Base-by-base conservation (phyloP, 2,329 filamentous ascomycete species). In the Tolypocladium ovalisporum region DNA sequence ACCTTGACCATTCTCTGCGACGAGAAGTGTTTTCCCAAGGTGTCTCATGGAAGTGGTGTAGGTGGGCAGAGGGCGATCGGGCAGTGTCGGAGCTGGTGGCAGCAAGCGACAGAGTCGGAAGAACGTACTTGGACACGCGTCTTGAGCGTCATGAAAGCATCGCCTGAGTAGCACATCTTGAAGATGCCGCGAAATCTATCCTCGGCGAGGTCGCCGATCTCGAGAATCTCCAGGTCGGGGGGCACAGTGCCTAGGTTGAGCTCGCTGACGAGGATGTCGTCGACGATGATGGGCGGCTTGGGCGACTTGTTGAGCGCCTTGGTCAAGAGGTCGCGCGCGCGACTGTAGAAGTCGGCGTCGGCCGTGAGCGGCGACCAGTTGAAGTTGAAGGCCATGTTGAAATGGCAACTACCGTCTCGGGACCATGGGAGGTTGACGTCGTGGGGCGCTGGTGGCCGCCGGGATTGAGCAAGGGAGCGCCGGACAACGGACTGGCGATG, bases 281-380 rank as follows among this genome's bases (percentile, higher is more conserved):
- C 94, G 76, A 97, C 94, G 71, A 99, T 99, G 70, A 97, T 97
- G 60, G 94, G 94, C 58, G 94, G 94, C 70, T 97, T 97, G 42
- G 93, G 92, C 56, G 90, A 94, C 76, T 97, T 97, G 81, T 99
- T 99, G 68, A 99, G 81, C 39, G 94, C 94, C 58, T 89, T 87
- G 32, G 94, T 99, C 66, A 99, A 82, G 73, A 97, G 88, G 71
- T 97, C 92, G 72, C 92, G 89, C 55, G 94, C 93, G 66, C 91
- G 88, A 71, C 88, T 84, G 75, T 93, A 93, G 74, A 94, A 94
- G 66, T 86, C 84, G 68, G 90, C 93, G 77, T 97, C 94, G 70
- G 93, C 93, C 76, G 95, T 94, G 64, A 99, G 82, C 70, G 94
- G 94, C 83, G 91, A 96, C 94, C 94, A 99, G 90, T 97, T 97